phyloP scores from a whole-genome alignment of 768 basidiomycete genomes.

The Leucocoprinus birnbaumii region DNA sequence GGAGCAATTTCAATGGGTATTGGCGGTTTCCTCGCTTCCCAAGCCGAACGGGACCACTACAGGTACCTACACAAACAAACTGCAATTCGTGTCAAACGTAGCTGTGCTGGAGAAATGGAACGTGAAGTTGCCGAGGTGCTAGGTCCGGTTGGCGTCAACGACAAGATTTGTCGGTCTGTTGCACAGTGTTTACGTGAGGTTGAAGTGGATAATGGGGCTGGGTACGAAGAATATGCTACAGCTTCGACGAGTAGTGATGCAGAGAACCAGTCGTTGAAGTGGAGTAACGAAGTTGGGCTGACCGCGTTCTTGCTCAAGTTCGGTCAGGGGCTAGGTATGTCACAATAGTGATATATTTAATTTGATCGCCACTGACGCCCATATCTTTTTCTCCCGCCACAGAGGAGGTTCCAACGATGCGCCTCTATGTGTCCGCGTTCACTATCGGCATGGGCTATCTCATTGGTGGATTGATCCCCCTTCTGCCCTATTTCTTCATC shows the following conservation, averaged over 20 bases:
- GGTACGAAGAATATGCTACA: constrained; percentile 16
- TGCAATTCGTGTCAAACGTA: constrained; percentile 77
- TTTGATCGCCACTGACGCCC: neutral
- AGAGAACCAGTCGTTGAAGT: constrained; percentile 56
- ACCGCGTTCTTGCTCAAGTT: constrained; percentile 96
- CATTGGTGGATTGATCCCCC: constrained; percentile 88
- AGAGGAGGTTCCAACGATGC: constrained; percentile 87
- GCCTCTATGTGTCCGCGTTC: constrained; percentile 87
- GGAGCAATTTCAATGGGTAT: constrained; percentile 99
- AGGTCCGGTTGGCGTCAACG: constrained; percentile 87
- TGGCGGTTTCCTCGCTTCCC: constrained; percentile 95
- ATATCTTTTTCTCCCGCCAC: constrained; percentile 7
- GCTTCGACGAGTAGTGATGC: constrained; percentile 35
- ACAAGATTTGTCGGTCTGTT: constrained; percentile 73
- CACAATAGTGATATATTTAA: neutral
- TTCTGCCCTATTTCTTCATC: constrained; percentile 92
- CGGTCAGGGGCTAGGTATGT: constrained; percentile 84
- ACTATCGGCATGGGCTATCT: constrained; percentile 97
- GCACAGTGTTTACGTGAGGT: constrained; percentile 70
- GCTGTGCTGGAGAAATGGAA: constrained; percentile 95
- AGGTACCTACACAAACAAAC: constrained; percentile 77
- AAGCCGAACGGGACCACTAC: constrained; percentile 95
- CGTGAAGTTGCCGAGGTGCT: constrained; percentile 89
- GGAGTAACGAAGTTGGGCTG: constrained; percentile 79
- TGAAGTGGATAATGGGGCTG: constrained; percentile 41